Conservation (phyloP, 768 basidiomycete genomes). For the Tulasnella sp. region DNA sequence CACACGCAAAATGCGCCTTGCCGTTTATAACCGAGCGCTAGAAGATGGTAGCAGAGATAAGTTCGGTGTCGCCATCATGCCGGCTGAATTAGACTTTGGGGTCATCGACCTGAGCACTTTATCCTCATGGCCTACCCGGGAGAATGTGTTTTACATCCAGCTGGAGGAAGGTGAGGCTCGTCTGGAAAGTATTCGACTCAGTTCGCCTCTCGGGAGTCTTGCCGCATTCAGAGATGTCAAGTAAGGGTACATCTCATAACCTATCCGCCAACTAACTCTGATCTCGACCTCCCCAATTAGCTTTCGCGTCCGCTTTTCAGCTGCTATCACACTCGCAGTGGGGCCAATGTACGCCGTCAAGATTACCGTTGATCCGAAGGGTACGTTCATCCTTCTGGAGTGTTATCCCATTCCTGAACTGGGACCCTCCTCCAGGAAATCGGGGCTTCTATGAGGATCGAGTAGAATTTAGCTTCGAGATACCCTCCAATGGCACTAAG, state of each 20-base stretch:
- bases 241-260: not conserved
- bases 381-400: too few relatives aligned
- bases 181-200: not conserved
- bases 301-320: not conserved
- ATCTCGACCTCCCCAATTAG: not conserved
- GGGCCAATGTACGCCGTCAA: conserved; percentile 8
- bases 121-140: not conserved
- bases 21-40: not conserved
- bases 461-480: conserved; percentile 23
- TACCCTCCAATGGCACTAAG: too few relatives aligned
- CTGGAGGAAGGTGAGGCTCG: not conserved
- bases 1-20: not conserved
- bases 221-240: not conserved
- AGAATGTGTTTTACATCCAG: not conserved
- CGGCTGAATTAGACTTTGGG: conserved; percentile 5
- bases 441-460: conserved; percentile 34
- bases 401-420: too few relatives aligned
- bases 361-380: conserved; percentile 25
- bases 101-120: conserved; percentile 15
- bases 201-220: not conserved
- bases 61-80: not conserved
- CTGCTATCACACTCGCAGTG: not conserved
- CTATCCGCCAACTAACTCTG: not conserved
- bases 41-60: conserved; percentile 23
- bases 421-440: too few relatives aligned